Evolutionary conservation across 2,329 filamentous ascomycete species (phyloP), one percentile per base, ranked within the genome.

Genomic region (Alternaria conjuncta): DNA sequence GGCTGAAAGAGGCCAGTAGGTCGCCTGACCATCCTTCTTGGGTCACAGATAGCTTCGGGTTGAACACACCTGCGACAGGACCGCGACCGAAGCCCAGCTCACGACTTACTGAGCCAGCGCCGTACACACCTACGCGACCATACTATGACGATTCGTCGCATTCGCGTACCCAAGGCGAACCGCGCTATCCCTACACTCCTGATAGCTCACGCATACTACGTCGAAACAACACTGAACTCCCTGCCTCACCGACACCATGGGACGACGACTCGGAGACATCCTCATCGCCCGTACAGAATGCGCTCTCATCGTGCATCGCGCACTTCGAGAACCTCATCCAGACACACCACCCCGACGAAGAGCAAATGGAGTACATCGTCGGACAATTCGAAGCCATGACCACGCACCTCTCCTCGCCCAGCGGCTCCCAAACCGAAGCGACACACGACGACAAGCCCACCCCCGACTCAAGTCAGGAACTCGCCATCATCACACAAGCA

Each of bases 291-390:
- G 68, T 78, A 11, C 77, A 79, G 57, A 59, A 66, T 23, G 74
- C 74, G 28, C 69, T 79, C 2, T 75, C 72, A 10, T 76, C 77
- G 5, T 78, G 76, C 47, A 69, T 78, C 9, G 63, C 65, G 50
- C 72, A 77, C 25, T 71, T 79, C 13, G 74, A 78, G 45, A 68
- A 73, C 51, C 67, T 78, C 28, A 76, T 78, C 23, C 67, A 72
- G 41, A 71, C 71, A 5, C 70, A 68, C 23, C 69, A 76, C 47
- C 77, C 76, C 5, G 74, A 71, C 32, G 75, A 77, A 23, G 70
- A 74, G 26, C 76, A 79, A 58, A 74, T 79, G 71, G 75, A 78
- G 49, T 78, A 75, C 51, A 71, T 79, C 20, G 67, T 79, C 3
- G 65, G 67, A 13, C 72, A 75, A 47, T 75, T 79, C 49, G 77